Conservation (phyloP, 306 rosid species). For the Cucumis hystrix region DNA sequence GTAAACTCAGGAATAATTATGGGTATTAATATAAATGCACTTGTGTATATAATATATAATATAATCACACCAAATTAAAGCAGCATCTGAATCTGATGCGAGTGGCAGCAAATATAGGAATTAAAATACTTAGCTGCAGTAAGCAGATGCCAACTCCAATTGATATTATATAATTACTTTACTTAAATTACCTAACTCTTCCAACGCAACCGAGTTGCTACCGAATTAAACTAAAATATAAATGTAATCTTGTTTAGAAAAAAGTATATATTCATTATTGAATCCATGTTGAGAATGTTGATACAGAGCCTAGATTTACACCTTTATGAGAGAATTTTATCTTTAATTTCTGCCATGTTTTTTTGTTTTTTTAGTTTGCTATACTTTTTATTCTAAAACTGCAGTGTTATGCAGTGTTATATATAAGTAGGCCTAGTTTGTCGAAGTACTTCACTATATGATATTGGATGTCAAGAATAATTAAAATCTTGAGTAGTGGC, state of each 20-base stretch:
- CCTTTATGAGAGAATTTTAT: neutral
- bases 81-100: neutral
- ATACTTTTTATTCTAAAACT: no score
- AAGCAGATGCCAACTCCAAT: neutral
- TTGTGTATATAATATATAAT: neutral
- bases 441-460: no score
- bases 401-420: no score
- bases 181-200: neutral
- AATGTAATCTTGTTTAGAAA: no score
- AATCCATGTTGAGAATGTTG: neutral
- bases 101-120: neutral
- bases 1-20: neutral
- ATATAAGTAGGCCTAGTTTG: no score
- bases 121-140: neutral
- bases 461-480: no score
- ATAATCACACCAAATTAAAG: neutral
- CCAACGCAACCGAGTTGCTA: neutral
- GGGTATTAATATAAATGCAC: neutral
- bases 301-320: neutral
- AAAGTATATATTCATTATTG: no score
- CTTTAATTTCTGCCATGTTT: no score
- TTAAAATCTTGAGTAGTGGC: no score
- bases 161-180: neutral
- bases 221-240: neutral
- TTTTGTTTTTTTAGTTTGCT: no score